Evolutionary conservation across 495 filamentous ascomycete species (phyloP).

Genomic region (Penicillium macrosclerotiorum): DNA sequence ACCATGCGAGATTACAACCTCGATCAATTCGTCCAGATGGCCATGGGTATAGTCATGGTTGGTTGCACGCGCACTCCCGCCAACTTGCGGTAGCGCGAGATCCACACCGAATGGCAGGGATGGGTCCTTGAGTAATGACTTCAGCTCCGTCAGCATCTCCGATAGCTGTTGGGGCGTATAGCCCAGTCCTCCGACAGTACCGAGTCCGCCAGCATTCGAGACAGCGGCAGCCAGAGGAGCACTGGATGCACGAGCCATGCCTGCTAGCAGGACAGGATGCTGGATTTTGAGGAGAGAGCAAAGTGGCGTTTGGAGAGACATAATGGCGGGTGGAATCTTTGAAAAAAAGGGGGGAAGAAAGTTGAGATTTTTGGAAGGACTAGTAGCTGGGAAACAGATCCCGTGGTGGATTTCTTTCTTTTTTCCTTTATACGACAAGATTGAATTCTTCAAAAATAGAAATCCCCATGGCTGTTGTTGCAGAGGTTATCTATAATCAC

Average conservation of each 20-base stretch:
- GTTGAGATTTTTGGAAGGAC: neutral
- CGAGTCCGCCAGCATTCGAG: conserved; percentile 83
- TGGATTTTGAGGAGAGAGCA: conserved; percentile 70
- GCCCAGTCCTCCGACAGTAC: conserved; percentile 78
- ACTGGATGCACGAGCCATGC: conserved; percentile 81
- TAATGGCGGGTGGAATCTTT: conserved; percentile 15
- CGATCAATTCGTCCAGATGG: conserved; percentile 76
- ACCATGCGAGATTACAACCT: conserved; percentile 72
- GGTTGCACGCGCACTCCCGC: conserved; percentile 73
- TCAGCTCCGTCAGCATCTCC: conserved; percentile 78
- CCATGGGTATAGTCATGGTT: conserved; percentile 92
- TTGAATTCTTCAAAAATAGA: neutral
- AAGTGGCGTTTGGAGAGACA: conserved; percentile 71
- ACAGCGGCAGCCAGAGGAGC: conserved; percentile 80
- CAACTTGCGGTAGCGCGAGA: conserved; percentile 81
- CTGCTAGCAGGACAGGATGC: conserved; percentile 82
- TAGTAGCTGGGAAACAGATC: no score
- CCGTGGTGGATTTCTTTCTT: no score
- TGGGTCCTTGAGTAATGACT: conserved; percentile 60
- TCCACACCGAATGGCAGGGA: conserved; percentile 82
- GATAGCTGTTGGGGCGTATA: conserved; percentile 80
- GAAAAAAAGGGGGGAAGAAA: neutral
- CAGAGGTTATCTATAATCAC: neutral
- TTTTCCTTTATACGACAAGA: no score
- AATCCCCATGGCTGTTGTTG: neutral